A percentile compares a stretch with the other conserved stretches of the same genome.
Evolutionary conservation across 2,329 filamentous ascomycete species (phyloP).

Genomic region (Aspergillus pseudoviridinutans): DNA sequence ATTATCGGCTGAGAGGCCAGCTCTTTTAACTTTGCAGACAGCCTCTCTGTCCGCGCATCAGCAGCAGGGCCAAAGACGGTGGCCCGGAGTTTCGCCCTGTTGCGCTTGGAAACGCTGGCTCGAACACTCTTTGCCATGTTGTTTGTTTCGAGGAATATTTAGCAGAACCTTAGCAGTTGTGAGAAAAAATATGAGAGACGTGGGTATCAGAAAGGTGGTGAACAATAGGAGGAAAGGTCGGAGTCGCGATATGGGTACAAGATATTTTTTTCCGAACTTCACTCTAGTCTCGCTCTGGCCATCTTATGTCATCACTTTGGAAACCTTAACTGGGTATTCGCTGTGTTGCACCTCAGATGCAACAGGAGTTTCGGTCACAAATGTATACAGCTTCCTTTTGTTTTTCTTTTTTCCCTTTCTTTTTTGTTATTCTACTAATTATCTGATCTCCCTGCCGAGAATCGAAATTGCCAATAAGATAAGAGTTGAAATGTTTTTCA

Average conservation of each 20-base stretch:
- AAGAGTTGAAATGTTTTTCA: conserved; percentile 28
- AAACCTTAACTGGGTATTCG: conserved; percentile 6
- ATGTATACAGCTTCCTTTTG: background rate
- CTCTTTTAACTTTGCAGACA: conserved; percentile 81
- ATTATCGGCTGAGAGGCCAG: conserved; percentile 73
- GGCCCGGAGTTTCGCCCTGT: conserved; percentile 74
- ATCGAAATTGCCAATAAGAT: background rate
- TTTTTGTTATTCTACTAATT: background rate
- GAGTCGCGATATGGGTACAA: background rate
- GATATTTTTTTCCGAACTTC: conserved; percentile 1
- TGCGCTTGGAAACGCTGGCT: conserved; percentile 74
- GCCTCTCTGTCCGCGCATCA: conserved; percentile 71
- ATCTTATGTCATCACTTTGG: conserved; percentile 34
- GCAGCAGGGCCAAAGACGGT: conserved; percentile 82
- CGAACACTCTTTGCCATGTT: conserved; percentile 85
- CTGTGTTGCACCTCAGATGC: background rate
- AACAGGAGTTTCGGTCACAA: background rate
- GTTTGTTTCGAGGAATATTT: conserved; percentile 5
- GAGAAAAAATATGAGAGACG: background rate
- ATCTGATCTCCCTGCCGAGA: background rate
- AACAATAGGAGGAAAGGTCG: conserved; percentile 1
- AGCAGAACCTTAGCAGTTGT: background rate
- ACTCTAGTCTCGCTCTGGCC: conserved; percentile 8
- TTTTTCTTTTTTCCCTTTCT: background rate
- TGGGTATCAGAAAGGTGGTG: background rate